phyloP scores from a whole-genome alignment of 345 rosid species.

The Zanthoxylum bungeanum region DNA sequence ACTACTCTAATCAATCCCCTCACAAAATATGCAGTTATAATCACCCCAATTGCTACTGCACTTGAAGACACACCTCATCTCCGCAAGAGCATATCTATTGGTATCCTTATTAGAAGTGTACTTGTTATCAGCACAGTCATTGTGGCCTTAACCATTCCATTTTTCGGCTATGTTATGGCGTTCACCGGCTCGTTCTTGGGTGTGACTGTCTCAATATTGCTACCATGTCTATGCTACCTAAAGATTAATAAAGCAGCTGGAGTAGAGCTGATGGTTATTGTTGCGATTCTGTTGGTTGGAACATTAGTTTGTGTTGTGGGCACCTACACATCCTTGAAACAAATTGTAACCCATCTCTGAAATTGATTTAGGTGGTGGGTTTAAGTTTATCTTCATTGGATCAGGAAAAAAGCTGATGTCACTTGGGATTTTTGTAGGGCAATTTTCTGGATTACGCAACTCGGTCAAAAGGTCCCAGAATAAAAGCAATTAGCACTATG shows the following conservation, averaged over 20 bases:
- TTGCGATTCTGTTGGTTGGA: slow-evolving; percentile 35
- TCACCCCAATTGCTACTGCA: slow-evolving; percentile 47
- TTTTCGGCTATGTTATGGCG: slow-evolving; percentile 64
- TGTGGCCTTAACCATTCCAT: slow-evolving; percentile 56
- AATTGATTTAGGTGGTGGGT: background rate
- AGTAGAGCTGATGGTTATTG: too few relatives aligned
- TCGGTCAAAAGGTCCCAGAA: too few relatives aligned
- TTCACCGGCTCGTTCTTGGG: slow-evolving; percentile 59
- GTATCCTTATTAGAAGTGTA: slow-evolving; percentile 43
- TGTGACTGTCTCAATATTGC: slow-evolving; percentile 41
- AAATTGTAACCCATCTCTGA: slow-evolving; percentile 44
- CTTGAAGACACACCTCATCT: slow-evolving; percentile 41
- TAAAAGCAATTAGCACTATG: too few relatives aligned
- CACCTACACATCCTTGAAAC: slow-evolving; percentile 46
- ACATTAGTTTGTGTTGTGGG: slow-evolving; percentile 36
- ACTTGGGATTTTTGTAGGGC: too few relatives aligned
- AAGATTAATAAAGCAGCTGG: too few relatives aligned
- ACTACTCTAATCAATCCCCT: slow-evolving; percentile 59
- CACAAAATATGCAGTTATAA: slow-evolving; percentile 53
- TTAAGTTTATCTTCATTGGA: background rate
- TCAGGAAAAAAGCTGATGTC: too few relatives aligned
- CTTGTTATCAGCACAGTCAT: slow-evolving; percentile 49
- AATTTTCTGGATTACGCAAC: too few relatives aligned
- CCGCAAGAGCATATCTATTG: slow-evolving; percentile 25
- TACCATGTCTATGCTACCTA: slow-evolving; percentile 71